These are phyloP conservation scores for Eremochloa ophiuroides DNA, from an alignment of 176 grass and related monocot species.

Conservation along the genomic window DNA sequence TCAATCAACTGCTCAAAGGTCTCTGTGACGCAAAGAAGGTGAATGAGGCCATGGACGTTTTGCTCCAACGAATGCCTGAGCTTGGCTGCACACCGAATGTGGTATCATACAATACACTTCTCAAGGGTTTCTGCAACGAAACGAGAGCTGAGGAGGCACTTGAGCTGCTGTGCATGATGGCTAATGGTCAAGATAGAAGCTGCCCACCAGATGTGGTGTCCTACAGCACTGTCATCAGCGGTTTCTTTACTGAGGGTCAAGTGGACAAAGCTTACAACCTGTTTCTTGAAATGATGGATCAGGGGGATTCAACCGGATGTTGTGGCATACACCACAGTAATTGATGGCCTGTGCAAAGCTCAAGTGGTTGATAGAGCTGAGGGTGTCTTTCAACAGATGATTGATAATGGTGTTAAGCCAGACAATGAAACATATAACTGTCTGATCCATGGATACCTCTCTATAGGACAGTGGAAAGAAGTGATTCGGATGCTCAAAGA, in stretches of 20 bases:
- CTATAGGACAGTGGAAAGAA: not conserved
- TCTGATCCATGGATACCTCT: conserved; percentile 7
- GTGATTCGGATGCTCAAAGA: not conserved
- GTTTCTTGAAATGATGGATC: not conserved
- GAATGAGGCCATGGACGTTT: not conserved
- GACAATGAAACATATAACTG: not conserved
- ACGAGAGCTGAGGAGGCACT: conserved; percentile 3
- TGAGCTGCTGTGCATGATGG: conserved; percentile 25
- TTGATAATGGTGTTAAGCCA: not conserved
- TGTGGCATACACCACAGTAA: conserved; percentile 9
- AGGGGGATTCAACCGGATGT: not conserved
- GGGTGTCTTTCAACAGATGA: not conserved
- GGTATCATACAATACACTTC: not conserved
- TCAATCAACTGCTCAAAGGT: not conserved
- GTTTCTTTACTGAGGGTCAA: too few relatives aligned
- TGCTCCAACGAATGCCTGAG: conserved; percentile 23
- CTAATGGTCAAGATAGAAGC: not conserved
- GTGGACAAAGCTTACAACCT: conserved; percentile 10
- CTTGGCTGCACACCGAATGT: not conserved
- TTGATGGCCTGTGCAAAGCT: conserved; percentile 18
- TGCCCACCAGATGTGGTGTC: conserved; percentile 14
- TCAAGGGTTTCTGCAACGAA: conserved; percentile 29
- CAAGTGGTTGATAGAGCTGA: too few relatives aligned
- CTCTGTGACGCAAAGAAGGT: conserved; percentile 25
- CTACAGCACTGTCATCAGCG: conserved; percentile 11